These are phyloP conservation scores for Trichoderma koningiopsis DNA, from an alignment of 2,329 filamentous ascomycete genomes.

Conservation along the genomic window DNA sequence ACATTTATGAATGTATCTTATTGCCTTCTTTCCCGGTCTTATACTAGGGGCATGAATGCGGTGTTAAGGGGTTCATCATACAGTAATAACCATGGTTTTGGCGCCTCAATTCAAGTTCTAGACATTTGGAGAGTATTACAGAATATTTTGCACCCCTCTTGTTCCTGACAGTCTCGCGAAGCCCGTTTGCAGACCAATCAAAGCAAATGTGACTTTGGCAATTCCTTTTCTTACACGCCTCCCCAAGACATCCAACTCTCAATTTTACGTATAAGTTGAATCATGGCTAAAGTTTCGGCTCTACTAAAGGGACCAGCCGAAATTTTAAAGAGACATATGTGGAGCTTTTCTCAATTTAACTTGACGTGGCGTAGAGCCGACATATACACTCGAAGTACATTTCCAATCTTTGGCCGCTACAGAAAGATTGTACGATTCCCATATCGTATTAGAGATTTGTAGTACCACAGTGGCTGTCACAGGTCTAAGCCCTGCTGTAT, in stretches of 20 bases:
- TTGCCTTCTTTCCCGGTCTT: too few relatives aligned
- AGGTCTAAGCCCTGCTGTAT: background rate
- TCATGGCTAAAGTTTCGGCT: background rate
- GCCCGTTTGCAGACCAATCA: background rate
- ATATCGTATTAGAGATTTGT: constrained; percentile 16
- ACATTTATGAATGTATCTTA: background rate
- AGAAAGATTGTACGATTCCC: background rate
- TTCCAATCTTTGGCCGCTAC: background rate
- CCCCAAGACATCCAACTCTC: background rate
- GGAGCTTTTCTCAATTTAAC: background rate
- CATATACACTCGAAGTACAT: background rate
- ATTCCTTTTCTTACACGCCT: background rate
- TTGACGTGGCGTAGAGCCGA: background rate
- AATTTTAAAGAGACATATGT: background rate
- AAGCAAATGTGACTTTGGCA: background rate
- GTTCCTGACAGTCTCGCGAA: background rate
- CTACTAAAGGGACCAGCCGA: background rate
- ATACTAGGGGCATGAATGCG: background rate
- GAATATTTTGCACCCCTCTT: background rate
- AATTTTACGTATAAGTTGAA: background rate
- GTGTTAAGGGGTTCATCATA: background rate
- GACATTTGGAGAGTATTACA: background rate
- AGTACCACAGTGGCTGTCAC: constrained; percentile 11
- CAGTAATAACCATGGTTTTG: constrained; percentile 5
- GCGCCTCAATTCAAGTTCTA: background rate